phyloP scores from a whole-genome alignment of 805 yeast species.

The Wickerhamomyces ciferrii region DNA sequence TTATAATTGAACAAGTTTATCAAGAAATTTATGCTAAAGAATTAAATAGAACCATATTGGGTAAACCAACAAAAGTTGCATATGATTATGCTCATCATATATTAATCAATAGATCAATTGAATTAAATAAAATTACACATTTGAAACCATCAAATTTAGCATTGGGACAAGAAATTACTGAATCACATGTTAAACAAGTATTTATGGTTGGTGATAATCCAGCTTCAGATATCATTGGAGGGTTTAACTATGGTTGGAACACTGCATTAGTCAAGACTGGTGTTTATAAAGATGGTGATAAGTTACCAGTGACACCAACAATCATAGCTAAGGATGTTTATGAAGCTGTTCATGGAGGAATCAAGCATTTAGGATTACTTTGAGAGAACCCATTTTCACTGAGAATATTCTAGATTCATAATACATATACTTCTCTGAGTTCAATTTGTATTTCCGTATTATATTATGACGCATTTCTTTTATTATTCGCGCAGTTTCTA shows the following conservation, averaged over 20 bases:
- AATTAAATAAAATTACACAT: slow-evolving; percentile 22
- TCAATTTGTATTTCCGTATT: not conserved
- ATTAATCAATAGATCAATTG: slow-evolving; percentile 31
- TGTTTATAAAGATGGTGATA: slow-evolving; percentile 60
- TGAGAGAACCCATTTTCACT: not conserved
- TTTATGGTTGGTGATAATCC: slow-evolving; percentile 99
- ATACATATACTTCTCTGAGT: no score
- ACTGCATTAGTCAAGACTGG: slow-evolving; percentile 84
- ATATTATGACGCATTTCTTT: not conserved
- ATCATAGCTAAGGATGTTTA: slow-evolving; percentile 44
- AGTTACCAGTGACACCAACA: slow-evolving; percentile 41
- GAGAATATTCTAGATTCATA: no score
- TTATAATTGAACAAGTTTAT: slow-evolving; percentile 56
- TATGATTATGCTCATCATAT: slow-evolving; percentile 81
- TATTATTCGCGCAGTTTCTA: no score
- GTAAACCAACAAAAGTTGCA: slow-evolving; percentile 77
- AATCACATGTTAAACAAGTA: slow-evolving; percentile 51
- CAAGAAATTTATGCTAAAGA: slow-evolving; percentile 40
- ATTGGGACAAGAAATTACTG: slow-evolving; percentile 16
- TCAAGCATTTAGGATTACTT: slow-evolving; percentile 12
- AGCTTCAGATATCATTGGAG: slow-evolving; percentile 87
- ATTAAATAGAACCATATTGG: slow-evolving; percentile 56
- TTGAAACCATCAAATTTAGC: slow-evolving; percentile 1
- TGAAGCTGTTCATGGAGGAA: slow-evolving; percentile 37
- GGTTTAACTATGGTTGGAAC: slow-evolving; percentile 83